Percentiles rank a stretch among this genome's conserved stretches.
phyloP scores from a whole-genome alignment of 2,329 filamentous ascomycete species.

The Aaosphaeria pasadenensis region DNA sequence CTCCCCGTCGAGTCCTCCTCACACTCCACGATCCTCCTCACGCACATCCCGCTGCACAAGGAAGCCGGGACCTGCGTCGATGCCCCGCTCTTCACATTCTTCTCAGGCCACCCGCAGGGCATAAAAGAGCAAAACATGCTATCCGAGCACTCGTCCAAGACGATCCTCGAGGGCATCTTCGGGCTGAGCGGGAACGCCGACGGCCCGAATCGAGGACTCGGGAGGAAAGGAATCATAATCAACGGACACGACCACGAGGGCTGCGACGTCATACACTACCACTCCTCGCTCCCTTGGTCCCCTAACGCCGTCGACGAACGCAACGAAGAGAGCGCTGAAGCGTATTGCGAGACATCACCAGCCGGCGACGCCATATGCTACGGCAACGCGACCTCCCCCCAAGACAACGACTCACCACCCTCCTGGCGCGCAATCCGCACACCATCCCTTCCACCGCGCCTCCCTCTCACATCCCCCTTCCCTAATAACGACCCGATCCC shows the following conservation, averaged over 20 bases:
- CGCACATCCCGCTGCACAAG: slow-evolving; percentile 90
- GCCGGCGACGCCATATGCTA: neutral
- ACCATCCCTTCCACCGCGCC: neutral
- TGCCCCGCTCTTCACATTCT: slow-evolving; percentile 77
- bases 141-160: slow-evolving; percentile 63
- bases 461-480: neutral
- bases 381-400: neutral
- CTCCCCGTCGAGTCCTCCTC: slow-evolving; percentile 59
- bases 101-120: slow-evolving; percentile 58
- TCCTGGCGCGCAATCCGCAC: neutral
- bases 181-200: slow-evolving; percentile 65
- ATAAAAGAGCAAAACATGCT: slow-evolving; percentile 91
- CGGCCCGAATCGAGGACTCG: slow-evolving; percentile 60
- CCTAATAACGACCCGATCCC: slow-evolving; percentile 42
- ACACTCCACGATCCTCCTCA: slow-evolving; percentile 79
- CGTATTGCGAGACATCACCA: neutral
- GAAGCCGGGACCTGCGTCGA: slow-evolving; percentile 78
- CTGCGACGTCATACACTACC: slow-evolving; percentile 82
- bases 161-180: slow-evolving; percentile 79
- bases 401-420: neutral
- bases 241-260: slow-evolving; percentile 96
- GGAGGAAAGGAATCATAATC: slow-evolving; percentile 73
- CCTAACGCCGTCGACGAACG: neutral
- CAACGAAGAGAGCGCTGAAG: neutral
- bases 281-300: slow-evolving; percentile 2